Evolutionary conservation across 2,329 filamentous ascomycete genomes (phyloP).

Genomic region (Monosporascus sp.): DNA sequence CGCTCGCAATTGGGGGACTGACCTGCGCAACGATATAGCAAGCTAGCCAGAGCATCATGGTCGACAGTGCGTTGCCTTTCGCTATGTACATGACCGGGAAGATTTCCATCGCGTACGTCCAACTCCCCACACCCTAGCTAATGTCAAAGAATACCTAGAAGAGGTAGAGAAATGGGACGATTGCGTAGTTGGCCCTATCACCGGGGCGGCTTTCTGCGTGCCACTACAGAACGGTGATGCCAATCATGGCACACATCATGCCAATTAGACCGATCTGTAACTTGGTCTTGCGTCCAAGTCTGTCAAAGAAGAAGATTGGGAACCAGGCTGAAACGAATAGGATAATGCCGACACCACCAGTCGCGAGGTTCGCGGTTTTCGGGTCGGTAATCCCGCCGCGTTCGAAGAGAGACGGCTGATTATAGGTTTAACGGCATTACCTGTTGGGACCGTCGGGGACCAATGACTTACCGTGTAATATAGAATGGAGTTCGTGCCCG

Average conservation of each 20-base stretch:
- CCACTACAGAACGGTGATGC: conserved; percentile 17
- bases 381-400: conserved; percentile 15
- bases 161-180: conserved; percentile 18
- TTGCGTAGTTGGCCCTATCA: conserved; percentile 15
- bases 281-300: conserved; percentile 21
- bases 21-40: conserved; percentile 18
- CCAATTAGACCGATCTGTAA: conserved; percentile 18
- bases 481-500: conserved; percentile 25
- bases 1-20: conserved; percentile 16
- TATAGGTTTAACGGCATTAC: not conserved
- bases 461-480: conserved; percentile 20
- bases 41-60: conserved; percentile 23
- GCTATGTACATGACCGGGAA: conserved; percentile 17
- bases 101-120: conserved; percentile 21
- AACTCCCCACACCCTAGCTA: conserved; percentile 21
- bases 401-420: conserved; percentile 15
- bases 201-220: conserved; percentile 15
- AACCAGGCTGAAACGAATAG: conserved; percentile 20
- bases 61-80: conserved; percentile 21
- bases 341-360: conserved; percentile 17
- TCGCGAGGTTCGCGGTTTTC: conserved; percentile 18
- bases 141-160: conserved; percentile 21
- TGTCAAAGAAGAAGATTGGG: conserved; percentile 20
- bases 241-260: conserved; percentile 18
- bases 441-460: not conserved